A percentile compares a stretch with the other conserved stretches of the same genome.
Conservation (phyloP, 2,329 filamentous ascomycete genomes). For the Claviceps quebecensis region DNA sequence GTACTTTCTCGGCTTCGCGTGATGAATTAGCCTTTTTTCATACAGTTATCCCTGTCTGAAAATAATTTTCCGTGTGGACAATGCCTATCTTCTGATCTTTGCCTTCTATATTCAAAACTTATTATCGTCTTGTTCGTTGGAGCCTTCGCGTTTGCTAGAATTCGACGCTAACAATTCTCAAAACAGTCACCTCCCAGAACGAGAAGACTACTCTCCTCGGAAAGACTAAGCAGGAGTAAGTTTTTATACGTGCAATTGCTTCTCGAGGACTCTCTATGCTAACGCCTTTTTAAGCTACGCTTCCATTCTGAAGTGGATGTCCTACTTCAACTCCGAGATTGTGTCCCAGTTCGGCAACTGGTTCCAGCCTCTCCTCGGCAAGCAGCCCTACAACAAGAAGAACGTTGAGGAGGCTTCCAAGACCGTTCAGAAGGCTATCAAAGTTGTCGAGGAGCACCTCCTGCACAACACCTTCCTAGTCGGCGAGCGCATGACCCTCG, state of each 20-base stretch:
- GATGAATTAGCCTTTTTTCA: slow-evolving; percentile 63
- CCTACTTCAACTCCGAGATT: slow-evolving; percentile 84
- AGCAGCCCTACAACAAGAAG: slow-evolving; percentile 95
- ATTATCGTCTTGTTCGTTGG: too few species aligned
- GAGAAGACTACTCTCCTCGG: slow-evolving; percentile 99
- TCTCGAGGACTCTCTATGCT: background rate
- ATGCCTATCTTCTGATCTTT: slow-evolving; percentile 67
- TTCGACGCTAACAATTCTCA: slow-evolving; percentile 17
- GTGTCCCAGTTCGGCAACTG: slow-evolving; percentile 59
- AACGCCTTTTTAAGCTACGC: slow-evolving; percentile 50
- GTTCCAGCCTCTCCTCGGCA: slow-evolving; percentile 77
- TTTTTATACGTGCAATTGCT: slow-evolving; percentile 4
- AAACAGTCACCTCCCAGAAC: slow-evolving; percentile 89
- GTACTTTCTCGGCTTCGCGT: slow-evolving; percentile 13
- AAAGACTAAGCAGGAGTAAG: slow-evolving; percentile 98
- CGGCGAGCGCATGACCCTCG: slow-evolving; percentile 91
- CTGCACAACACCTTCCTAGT: slow-evolving; percentile 91
- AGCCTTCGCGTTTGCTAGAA: background rate
- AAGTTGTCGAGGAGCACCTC: slow-evolving; percentile 75
- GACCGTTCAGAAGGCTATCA: slow-evolving; percentile 51
- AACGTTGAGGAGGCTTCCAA: slow-evolving; percentile 67
- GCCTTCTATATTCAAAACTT: slow-evolving; percentile 8
- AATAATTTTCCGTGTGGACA: slow-evolving; percentile 66
- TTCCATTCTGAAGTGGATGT: slow-evolving; percentile 96
- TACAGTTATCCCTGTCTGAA: slow-evolving; percentile 99